Evolutionary conservation across 495 filamentous ascomycete species (phyloP), one percentile per base, ranked within the genome.

Genomic region (Mytilinidion resinicola): DNA sequence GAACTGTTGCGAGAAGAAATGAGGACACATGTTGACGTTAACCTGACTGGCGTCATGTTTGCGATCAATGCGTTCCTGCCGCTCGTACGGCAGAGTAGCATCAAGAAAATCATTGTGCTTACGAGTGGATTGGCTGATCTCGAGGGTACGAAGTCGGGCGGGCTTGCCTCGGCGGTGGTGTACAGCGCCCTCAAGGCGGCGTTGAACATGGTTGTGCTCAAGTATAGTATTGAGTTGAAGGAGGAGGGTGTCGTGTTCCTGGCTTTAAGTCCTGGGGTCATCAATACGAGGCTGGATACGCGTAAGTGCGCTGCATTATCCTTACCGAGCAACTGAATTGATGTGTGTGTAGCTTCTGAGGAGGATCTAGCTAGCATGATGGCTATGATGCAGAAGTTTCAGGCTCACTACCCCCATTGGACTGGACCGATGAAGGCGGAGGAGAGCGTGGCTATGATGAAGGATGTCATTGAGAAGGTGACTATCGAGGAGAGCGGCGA

Each of bases 21-120:
- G 9, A 43, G 53, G 9, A 53, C 20, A 20, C 44, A 50, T 17
- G 62, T 63, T 34, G 19, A 41, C 10, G 46, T 42, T 37, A 70
- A 70, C 37, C 56, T 68, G 15, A 52, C 61, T 3, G 66, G 68
- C 15, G 50, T 53, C 15, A 35, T 61, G 19, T 56, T 60, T 42
- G 52, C 56, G 1, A 67, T 65, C 53, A 70, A 67, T 53, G 51
- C 66, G 12, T 70, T 68, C 42, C 19, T 70, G 17, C 68, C 66
- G 9, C 57, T 68, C 19, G 42, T 70, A 12, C 48, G 54, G 17
- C 30, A 43, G 14, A 55, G 59, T 3, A 44, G 41, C 7, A 14
- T 38, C 12, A 70, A 70, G 61, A 66, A 67, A 37, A 57, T 70
- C 53, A 53, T 59, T 14, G 58, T 53, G 8, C 55, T 68, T 12